Evolutionary conservation across 345 rosid species (phyloP), one percentile per base, ranked within the genome.

Genomic region (Microthlaspi erraticum): DNA sequence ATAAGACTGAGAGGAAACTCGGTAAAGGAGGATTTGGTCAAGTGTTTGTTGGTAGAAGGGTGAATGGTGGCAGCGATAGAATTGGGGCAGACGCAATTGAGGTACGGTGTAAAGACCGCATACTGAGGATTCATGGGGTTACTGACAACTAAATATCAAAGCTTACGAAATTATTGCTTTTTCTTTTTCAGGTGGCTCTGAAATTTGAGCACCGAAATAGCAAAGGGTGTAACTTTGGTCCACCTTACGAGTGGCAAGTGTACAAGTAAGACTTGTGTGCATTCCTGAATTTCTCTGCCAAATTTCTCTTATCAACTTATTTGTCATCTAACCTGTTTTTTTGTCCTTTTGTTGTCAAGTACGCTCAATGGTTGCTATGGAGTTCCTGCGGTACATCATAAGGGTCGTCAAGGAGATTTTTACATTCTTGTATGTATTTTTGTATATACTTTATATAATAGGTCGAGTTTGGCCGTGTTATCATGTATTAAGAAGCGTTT

Each of bases 171-270:
- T 5, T 16, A 11, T 55, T 72, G 11, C 51, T 23, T 37, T 16
- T 37, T 48, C 11, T 43, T 64, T 78, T 73, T 41, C 81, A 91
- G 99, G 97, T 94, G 43, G 99, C 99, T 13, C 74, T 94, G 66
- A 94, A 94, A 78, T 88, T 94, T 73, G 99, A 94, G 82, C 99
- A 94, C 63, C 84, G 88, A 37, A 88, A 83, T 49, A 91, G 98
- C 78, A 94, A 94, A 80, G 99, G 99, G 41, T 94, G 99, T 82
- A 94, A 83, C 67, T 85, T 85, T 83, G 98, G 99, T 49, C 99
- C 99, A 13, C 99, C 99, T 38, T 79, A 87, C 17, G 98, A 94
- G 84, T 94, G 99, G 99, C 97, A 89, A 77, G 96, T 94, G 62
- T 94, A 94, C 89, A 84, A 81, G 99, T 91, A 72, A 69, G 87